These are phyloP conservation scores for Ampelocalamus luodianensis DNA, from an alignment of 176 grass and related monocot genomes.

Conservation along the genomic window DNA sequence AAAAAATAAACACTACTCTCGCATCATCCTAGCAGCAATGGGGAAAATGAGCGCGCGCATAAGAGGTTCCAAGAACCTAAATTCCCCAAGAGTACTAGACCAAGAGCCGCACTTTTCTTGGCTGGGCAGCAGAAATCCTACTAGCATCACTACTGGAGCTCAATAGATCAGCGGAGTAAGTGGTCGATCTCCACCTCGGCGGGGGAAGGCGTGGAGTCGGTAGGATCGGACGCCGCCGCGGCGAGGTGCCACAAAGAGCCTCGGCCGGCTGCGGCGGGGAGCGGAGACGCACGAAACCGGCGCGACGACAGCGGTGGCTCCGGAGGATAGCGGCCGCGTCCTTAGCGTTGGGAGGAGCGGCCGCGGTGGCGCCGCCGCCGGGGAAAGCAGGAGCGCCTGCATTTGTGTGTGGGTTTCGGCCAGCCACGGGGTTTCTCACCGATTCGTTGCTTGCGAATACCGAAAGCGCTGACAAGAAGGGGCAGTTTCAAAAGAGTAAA, in stretches of 20 bases:
- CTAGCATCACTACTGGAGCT: not conserved
- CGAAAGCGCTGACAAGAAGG: not conserved
- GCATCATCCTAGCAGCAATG: not conserved
- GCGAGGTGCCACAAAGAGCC: conserved; percentile 19
- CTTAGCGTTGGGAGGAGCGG: conserved; percentile 26
- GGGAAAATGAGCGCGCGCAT: not conserved
- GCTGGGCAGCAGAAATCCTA: not conserved
- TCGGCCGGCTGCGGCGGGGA: not conserved
- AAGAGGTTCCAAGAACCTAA: not conserved
- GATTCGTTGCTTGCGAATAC: conserved; percentile 7
- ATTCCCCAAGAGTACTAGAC: not conserved
- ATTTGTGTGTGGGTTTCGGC: conserved; percentile 37
- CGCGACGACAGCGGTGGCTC: not conserved
- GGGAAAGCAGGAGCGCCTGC: conserved; percentile 51
- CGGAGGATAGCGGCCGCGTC: not conserved
- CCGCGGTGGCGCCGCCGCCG: conserved; percentile 23
- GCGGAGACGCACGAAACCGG: not conserved
- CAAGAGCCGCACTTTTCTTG: not conserved
- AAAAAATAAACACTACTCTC: not conserved
- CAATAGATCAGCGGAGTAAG: not conserved
- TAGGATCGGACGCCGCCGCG: conserved; percentile 6
- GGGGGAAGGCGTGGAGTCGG: conserved; percentile 16
- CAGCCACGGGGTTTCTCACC: not conserved
- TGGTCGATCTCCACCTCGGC: conserved; percentile 48
- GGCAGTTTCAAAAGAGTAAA: too few species aligned